These are phyloP conservation scores for Asparagopsis taxiformis DNA, from an alignment of 31 red algal species.

Conservation along the genomic window DNA sequence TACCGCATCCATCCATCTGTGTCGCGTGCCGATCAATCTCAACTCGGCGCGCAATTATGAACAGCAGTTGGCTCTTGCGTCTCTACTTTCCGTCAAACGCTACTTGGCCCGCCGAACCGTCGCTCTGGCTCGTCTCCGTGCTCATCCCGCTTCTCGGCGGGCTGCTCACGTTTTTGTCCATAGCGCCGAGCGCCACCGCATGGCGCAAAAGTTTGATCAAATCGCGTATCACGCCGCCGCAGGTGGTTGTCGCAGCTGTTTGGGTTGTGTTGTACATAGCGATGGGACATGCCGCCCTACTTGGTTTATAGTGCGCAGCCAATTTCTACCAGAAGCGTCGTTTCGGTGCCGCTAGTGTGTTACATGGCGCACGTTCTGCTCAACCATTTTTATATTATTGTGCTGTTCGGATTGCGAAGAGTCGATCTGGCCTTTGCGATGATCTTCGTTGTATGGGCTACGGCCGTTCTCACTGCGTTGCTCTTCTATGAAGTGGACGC, in stretches of 20 bases:
- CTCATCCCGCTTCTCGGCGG: constrained; percentile 58
- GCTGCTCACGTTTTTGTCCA: constrained; percentile 38
- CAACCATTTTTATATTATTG: constrained; percentile 63
- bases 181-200: constrained; percentile 11
- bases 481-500: constrained; percentile 33
- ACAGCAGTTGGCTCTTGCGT: background rate
- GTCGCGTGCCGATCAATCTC: background rate
- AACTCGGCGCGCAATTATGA: background rate
- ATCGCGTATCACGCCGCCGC: constrained; percentile 18
- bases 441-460: constrained; percentile 40
- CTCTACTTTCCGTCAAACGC: background rate
- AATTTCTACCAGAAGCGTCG: background rate
- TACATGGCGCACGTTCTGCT: constrained; percentile 43
- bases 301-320: constrained; percentile 13
- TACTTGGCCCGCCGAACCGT: background rate
- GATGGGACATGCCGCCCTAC: constrained; percentile 49
- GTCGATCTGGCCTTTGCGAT: constrained; percentile 50
- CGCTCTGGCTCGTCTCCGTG: constrained; percentile 20
- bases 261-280: constrained; percentile 36
- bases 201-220: constrained; percentile 43
- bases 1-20: too few species aligned
- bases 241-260: constrained; percentile 4
- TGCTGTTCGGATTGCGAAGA: constrained; percentile 54
- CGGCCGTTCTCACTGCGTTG: constrained; percentile 34
- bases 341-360: constrained; percentile 19